Evolutionary conservation across 805 yeast species (phyloP).

Genomic region (Yarrowia alimentaria): DNA sequence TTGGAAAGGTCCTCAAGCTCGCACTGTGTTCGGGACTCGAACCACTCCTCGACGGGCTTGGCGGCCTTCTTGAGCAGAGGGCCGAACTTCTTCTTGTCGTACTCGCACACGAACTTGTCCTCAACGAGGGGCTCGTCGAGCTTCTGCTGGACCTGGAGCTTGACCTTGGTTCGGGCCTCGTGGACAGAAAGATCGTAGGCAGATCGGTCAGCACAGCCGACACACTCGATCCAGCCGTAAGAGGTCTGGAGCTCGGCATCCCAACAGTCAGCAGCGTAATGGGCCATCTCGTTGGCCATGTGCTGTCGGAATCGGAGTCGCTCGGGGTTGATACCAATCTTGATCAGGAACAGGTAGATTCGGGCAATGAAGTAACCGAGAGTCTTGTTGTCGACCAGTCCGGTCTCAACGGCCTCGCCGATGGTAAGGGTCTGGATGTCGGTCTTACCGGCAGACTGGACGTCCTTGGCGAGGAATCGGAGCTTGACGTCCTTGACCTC

Average conservation of each 20-base stretch:
- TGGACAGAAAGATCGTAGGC: slow-evolving; percentile 97
- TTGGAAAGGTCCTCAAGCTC: slow-evolving; percentile 75
- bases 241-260: slow-evolving; percentile 96
- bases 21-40: slow-evolving; percentile 72
- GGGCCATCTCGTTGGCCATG: slow-evolving; percentile 99
- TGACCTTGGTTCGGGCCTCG: slow-evolving; percentile 90
- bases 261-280: slow-evolving; percentile 99
- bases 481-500: slow-evolving; percentile 72
- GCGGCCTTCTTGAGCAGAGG: slow-evolving; percentile 98
- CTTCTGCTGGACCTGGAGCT: slow-evolving; percentile 88
- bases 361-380: slow-evolving; percentile 96
- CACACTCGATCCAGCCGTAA: slow-evolving; percentile 99
- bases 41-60: slow-evolving; percentile 81
- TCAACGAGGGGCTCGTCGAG: slow-evolving; percentile 80
- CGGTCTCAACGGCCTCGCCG: slow-evolving; percentile 86
- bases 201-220: slow-evolving; percentile 99
- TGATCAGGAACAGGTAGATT: slow-evolving; percentile 76
- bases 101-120: slow-evolving; percentile 77
- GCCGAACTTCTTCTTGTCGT: slow-evolving; percentile 94
- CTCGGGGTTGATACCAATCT: slow-evolving; percentile 83
- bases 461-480: slow-evolving; percentile 77
- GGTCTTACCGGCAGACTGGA: slow-evolving; percentile 84
- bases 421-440: slow-evolving; percentile 61
- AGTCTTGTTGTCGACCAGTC: slow-evolving; percentile 94
- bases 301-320: slow-evolving; percentile 97